Conservation (phyloP, 108 stramenopile genomes). For the Skeletonema costatum region DNA sequence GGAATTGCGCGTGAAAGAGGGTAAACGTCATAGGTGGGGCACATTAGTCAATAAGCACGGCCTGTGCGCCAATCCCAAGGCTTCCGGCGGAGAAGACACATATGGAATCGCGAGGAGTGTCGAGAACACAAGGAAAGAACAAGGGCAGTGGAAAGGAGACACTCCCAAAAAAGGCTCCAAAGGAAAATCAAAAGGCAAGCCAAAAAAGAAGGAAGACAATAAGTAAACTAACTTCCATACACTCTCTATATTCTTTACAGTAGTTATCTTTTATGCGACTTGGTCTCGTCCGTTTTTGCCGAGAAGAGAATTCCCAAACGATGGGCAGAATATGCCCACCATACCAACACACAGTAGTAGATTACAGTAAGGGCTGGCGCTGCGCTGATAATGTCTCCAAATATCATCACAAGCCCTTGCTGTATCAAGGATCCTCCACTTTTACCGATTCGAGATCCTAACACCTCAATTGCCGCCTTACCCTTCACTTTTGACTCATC, state of each 20-base stretch:
- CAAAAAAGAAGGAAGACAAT: slow-evolving; percentile 13
- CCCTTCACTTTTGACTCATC: slow-evolving; percentile 96
- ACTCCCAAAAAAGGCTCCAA: slow-evolving; percentile 23
- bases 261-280: slow-evolving; percentile 16
- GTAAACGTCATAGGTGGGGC: slow-evolving; percentile 90
- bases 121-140: slow-evolving; percentile 72
- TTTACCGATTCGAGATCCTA: slow-evolving; percentile 94
- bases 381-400: slow-evolving; percentile 90
- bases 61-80: slow-evolving; percentile 73
- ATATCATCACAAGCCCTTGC: slow-evolving; percentile 90
- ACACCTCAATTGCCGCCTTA: slow-evolving; percentile 95
- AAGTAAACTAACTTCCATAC: background rate
- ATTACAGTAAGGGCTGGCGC: slow-evolving; percentile 85
- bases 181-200: slow-evolving; percentile 26
- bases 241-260: background rate
- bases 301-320: slow-evolving; percentile 71
- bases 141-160: slow-evolving; percentile 79
- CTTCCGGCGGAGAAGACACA: slow-evolving; percentile 93
- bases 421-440: slow-evolving; percentile 94
- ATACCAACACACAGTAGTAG: slow-evolving; percentile 80
- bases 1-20: slow-evolving; percentile 93
- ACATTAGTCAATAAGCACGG: slow-evolving; percentile 84
- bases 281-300: slow-evolving; percentile 33
- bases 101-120: slow-evolving; percentile 81
- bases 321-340: slow-evolving; percentile 81